These are phyloP conservation scores for Tillandsia leiboldiana DNA, from an alignment of 176 grass and related monocot genomes.

Conservation along the genomic window DNA sequence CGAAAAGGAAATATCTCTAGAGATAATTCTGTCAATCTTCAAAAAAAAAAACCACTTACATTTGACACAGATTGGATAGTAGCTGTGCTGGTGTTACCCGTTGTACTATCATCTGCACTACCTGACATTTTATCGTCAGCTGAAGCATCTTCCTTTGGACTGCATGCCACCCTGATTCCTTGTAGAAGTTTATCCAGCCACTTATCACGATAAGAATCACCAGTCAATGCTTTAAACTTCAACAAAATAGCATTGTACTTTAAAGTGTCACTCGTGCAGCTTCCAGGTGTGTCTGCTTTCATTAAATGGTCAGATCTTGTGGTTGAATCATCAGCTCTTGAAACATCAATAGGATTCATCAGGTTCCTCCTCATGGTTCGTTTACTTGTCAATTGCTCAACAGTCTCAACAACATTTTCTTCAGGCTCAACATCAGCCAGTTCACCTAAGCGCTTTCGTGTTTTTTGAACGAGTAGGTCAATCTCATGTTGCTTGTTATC, in stretches of 20 bases:
- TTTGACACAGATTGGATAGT: slow-evolving; percentile 28
- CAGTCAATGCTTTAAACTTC: slow-evolving; percentile 62
- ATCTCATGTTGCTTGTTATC: slow-evolving; percentile 77
- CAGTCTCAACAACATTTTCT: slow-evolving; percentile 39
- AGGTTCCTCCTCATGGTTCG: slow-evolving; percentile 40
- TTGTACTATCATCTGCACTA: neutral
- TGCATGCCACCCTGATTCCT: slow-evolving; percentile 32
- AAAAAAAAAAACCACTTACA: slow-evolving; percentile 31
- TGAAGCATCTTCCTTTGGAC: slow-evolving; percentile 35
- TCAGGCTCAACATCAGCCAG: slow-evolving; percentile 52
- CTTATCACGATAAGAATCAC: slow-evolving; percentile 52
- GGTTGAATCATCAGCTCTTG: slow-evolving; percentile 26
- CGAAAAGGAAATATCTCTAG: neutral
- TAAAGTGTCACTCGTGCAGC: slow-evolving; percentile 33
- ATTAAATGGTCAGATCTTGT: slow-evolving; percentile 35
- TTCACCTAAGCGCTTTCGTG: slow-evolving; percentile 56
- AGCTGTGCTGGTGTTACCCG: slow-evolving; percentile 21
- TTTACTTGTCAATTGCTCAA: slow-evolving; percentile 40
- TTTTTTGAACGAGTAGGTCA: slow-evolving; percentile 81
- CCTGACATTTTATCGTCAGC: slow-evolving; percentile 18
- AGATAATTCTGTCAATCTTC: neutral
- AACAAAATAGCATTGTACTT: slow-evolving; percentile 41
- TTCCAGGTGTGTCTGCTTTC: slow-evolving; percentile 77
- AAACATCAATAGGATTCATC: slow-evolving; percentile 50
- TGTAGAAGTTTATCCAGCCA: slow-evolving; percentile 89